These are phyloP conservation scores for Cordyceps militaris DNA, from an alignment of 2,329 filamentous ascomycete species.

Conservation along the genomic window DNA sequence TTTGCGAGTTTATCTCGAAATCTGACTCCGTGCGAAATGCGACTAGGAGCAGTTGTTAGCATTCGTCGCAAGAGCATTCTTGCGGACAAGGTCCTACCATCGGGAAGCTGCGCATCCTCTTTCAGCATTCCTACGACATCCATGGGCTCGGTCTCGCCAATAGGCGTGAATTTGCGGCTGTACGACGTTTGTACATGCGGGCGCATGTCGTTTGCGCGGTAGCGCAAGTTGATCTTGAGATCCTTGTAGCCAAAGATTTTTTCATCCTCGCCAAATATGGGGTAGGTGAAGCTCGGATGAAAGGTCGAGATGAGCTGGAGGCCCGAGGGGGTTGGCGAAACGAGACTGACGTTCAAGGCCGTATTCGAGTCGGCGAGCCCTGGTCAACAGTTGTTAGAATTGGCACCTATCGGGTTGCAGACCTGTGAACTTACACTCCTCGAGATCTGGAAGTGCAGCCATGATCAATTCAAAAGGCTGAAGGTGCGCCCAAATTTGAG, in stretches of 20 bases:
- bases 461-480: slow-evolving; percentile 17
- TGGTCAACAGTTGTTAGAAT: slow-evolving; percentile 25
- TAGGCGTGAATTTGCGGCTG: slow-evolving; percentile 60
- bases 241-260: slow-evolving; percentile 84
- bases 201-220: slow-evolving; percentile 63
- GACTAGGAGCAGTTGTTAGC: slow-evolving; percentile 35
- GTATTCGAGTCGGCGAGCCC: slow-evolving; percentile 57
- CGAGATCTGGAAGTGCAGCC: slow-evolving; percentile 24
- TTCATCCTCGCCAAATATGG: slow-evolving; percentile 91
- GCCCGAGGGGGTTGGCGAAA: slow-evolving; percentile 41
- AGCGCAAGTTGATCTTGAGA: slow-evolving; percentile 67
- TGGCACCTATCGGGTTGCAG: neutral
- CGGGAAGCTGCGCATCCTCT: slow-evolving; percentile 59
- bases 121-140: slow-evolving; percentile 61
- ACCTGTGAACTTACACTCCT: slow-evolving; percentile 26
- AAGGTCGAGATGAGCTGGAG: slow-evolving; percentile 61
- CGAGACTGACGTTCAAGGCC: slow-evolving; percentile 54
- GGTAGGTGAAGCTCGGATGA: slow-evolving; percentile 80
- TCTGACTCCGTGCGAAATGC: slow-evolving; percentile 57
- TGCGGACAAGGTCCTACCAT: slow-evolving; percentile 39
- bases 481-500: neutral
- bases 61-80: neutral
- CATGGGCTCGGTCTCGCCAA: slow-evolving; percentile 61
- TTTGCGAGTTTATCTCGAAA: slow-evolving; percentile 53
- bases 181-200: slow-evolving; percentile 68